Percentiles rank a stretch among this genome's conserved stretches.
These are phyloP conservation scores for Bipolaris sorokiniana DNA, from an alignment of 2,329 filamentous ascomycete species.

Conservation along the genomic window DNA sequence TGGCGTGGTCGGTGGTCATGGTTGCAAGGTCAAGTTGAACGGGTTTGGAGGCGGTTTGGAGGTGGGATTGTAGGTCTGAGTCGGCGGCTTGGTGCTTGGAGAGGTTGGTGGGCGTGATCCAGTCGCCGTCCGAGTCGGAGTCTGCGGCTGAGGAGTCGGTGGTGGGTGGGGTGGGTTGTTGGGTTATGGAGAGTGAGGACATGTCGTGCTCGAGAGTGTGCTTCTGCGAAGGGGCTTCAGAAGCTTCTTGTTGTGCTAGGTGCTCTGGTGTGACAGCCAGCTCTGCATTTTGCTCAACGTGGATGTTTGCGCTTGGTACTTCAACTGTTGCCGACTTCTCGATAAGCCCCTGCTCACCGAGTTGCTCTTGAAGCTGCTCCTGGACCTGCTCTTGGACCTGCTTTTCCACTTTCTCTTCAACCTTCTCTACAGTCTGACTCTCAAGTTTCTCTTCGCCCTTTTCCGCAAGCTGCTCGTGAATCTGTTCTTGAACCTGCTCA, in stretches of 20 bases:
- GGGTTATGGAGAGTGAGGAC: slow-evolving; percentile 30
- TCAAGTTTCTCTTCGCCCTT: slow-evolving; percentile 3
- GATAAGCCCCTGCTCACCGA: slow-evolving; percentile 4
- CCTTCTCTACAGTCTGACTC: slow-evolving; percentile 5
- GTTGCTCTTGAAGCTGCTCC: slow-evolving; percentile 10
- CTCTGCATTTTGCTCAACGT: slow-evolving; percentile 10
- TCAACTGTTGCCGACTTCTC: slow-evolving; percentile 8
- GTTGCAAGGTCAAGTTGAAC: slow-evolving; percentile 80
- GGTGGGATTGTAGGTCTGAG: slow-evolving; percentile 46
- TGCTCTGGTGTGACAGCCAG: slow-evolving; percentile 1
- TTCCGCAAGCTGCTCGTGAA: slow-evolving; percentile 16
- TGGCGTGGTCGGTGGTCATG: slow-evolving; percentile 93
- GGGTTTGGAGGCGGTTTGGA: slow-evolving; percentile 57
- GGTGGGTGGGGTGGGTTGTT: slow-evolving; percentile 26
- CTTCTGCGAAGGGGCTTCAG: slow-evolving; percentile 2
- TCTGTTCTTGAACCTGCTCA: slow-evolving; percentile 14
- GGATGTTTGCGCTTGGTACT: slow-evolving; percentile 6
- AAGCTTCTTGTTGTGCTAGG: neutral
- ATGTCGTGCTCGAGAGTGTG: slow-evolving; percentile 24
- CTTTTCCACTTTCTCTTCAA: slow-evolving; percentile 15
- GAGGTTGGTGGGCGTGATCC: slow-evolving; percentile 95
- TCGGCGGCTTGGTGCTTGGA: slow-evolving; percentile 81
- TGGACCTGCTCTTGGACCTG: slow-evolving; percentile 13
- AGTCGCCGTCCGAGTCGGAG: slow-evolving; percentile 61
- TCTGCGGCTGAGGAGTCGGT: slow-evolving; percentile 24